Conservation (phyloP, 2,329 filamentous ascomycete genomes). For the Penicillium sp. region DNA sequence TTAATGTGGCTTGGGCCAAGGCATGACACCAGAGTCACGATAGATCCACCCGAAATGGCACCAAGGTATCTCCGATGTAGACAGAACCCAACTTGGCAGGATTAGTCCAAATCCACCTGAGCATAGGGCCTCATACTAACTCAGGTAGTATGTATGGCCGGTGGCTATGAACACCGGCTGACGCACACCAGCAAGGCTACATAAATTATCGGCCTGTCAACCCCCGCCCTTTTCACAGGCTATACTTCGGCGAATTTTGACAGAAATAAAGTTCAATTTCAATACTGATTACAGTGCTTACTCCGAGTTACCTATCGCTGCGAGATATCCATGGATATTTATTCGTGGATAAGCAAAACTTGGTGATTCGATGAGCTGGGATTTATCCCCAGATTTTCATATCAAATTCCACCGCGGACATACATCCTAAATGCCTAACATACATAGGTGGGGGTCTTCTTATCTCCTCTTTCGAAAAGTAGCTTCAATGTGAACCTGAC, state of each 20-base stretch:
- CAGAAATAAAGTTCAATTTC: too few relatives aligned
- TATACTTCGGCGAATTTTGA: too few relatives aligned
- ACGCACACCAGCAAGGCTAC: not conserved
- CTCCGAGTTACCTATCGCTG: not conserved
- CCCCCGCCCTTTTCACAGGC: not conserved
- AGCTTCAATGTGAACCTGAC: too few relatives aligned
- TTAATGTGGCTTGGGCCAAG: not conserved
- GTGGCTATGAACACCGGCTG: not conserved
- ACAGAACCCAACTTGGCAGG: not conserved
- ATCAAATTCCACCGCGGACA: too few relatives aligned
- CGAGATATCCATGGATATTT: not conserved
- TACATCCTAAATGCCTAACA: too few relatives aligned
- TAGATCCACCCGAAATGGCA: constrained; percentile 8
- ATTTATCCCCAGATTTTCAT: too few relatives aligned
- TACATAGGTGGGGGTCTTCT: too few relatives aligned
- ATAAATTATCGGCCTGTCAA: not conserved
- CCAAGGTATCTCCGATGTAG: not conserved
- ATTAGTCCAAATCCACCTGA: not conserved
- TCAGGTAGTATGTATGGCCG: not conserved
- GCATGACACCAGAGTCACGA: not conserved
- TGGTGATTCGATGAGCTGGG: too few relatives aligned
- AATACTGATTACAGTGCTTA: not conserved
- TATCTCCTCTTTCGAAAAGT: too few relatives aligned
- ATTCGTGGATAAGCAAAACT: not conserved
- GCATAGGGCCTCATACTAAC: not conserved